Conservation (phyloP, 768 basidiomycete genomes). For the Boletus tylopilopsis region DNA sequence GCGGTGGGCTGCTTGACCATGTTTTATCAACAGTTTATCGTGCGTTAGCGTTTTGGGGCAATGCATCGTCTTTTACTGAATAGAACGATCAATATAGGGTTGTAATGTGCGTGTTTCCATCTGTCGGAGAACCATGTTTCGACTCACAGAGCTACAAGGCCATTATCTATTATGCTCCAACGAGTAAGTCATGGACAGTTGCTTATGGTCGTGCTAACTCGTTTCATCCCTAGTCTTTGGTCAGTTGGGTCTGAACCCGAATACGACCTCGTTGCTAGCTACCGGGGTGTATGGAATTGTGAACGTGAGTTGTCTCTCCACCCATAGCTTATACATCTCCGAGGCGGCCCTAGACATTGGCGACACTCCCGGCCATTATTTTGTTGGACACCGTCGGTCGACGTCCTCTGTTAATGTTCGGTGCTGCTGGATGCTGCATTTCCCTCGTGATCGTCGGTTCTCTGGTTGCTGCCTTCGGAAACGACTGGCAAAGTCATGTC, state of each 20-base stretch:
- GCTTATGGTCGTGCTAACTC: not conserved
- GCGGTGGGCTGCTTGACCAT: constrained; percentile 29
- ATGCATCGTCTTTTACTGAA: not conserved
- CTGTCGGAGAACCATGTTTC: not conserved
- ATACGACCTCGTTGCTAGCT: constrained; percentile 40
- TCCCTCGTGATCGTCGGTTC: constrained; percentile 29
- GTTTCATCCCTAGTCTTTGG: constrained; percentile 34
- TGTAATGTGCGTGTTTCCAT: constrained; percentile 19
- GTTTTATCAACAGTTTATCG: constrained; percentile 33
- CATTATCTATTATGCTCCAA: constrained; percentile 27
- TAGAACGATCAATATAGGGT: constrained; percentile 16
- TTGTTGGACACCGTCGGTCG: constrained; percentile 37
- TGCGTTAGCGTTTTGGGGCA: constrained; percentile 8
- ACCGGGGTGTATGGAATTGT: constrained; percentile 39
- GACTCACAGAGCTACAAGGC: constrained; percentile 16
- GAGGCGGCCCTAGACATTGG: constrained; percentile 23
- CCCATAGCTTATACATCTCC: not conserved
- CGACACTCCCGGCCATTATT: constrained; percentile 36
- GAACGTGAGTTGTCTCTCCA: constrained; percentile 15
- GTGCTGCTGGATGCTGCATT: constrained; percentile 33
- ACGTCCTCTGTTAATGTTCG: constrained; percentile 38
- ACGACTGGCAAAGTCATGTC: constrained; percentile 28
- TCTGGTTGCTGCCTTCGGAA: constrained; percentile 26
- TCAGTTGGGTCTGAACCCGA: constrained; percentile 38
- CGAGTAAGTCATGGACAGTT: constrained; percentile 13